Evolutionary conservation across 2,329 filamentous ascomycete genomes (phyloP).

Genomic region (Fusarium solani-melongenae): DNA sequence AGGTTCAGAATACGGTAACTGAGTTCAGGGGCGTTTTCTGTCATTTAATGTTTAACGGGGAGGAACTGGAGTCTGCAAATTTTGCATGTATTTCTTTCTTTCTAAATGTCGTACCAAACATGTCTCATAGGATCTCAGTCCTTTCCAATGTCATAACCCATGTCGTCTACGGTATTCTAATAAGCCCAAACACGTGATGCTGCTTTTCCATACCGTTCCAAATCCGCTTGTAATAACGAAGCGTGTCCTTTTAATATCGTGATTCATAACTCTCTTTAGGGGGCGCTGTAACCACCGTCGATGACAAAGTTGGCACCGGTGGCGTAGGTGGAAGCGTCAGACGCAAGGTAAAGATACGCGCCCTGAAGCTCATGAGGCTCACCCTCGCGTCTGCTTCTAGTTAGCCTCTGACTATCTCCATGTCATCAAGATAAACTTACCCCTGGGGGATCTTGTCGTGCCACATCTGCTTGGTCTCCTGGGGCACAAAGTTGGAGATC

Average conservation of each 20-base stretch:
- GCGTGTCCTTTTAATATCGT: background rate
- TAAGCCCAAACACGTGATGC: slow-evolving; percentile 3
- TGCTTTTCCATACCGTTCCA: background rate
- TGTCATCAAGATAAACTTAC: slow-evolving; percentile 12
- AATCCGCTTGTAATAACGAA: background rate
- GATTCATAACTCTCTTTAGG: slow-evolving; percentile 8
- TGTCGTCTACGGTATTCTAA: background rate
- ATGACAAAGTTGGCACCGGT: slow-evolving; percentile 48
- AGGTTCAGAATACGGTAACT: background rate
- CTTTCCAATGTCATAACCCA: slow-evolving; percentile 2
- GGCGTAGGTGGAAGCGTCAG: slow-evolving; percentile 48
- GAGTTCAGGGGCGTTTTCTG: background rate
- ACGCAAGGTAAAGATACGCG: slow-evolving; percentile 42
- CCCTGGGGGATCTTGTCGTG: slow-evolving; percentile 42
- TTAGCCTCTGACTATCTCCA: slow-evolving; percentile 4
- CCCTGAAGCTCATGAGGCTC: slow-evolving; percentile 44
- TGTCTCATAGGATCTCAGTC: background rate
- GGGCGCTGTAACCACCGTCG: slow-evolving; percentile 47
- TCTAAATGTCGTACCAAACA: background rate
- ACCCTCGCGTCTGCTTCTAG: slow-evolving; percentile 37
- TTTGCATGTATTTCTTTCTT: background rate
- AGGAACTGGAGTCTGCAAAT: background rate
- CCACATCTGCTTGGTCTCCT: slow-evolving; percentile 42
- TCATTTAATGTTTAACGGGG: background rate
- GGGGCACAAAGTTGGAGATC: slow-evolving; percentile 43